Base-by-base conservation (phyloP, 129 eudicot species). In the Mikania micrantha region DNA sequence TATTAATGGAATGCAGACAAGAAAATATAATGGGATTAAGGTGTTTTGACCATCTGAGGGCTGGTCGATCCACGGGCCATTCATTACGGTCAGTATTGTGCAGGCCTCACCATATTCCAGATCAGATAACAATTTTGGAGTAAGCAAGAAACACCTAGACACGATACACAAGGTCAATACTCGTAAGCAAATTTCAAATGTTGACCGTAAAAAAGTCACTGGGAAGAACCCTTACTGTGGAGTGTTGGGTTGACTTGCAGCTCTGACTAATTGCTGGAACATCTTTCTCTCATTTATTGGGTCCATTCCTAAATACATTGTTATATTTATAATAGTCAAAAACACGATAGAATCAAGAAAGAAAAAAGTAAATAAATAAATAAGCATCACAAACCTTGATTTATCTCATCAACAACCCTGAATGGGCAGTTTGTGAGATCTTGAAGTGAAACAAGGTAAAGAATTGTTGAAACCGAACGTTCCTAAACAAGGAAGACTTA, bases 191-290 rank as follows among this genome's bases (percentile, higher is more conserved):
- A 10, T 16, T 42, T 64, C 41, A 63, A n/a, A 20, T 1, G 5
- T 64, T 53, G 42, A 59, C 15, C 38, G 29, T 53, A 20, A 17
- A 9, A 47, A 42, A 13, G 60, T 9, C 36, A 36, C 59, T 41
- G 9, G 17, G 47, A 82, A 47, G 31, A 60, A 16, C 70, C 52
- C 86, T 86, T 82, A 93, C 99, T 94, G 99, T 59, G 99, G 99
- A 35, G 99, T 94, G 71, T 89, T 89, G 1, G 79, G 90, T 75
- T 87, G 92, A 75, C 95, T 94, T 64, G 99, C 88, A 60, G 97
- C 97, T 81, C 93, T 85, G 73, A 94, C 97, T 65, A 94, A 85
- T 47, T 94, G 99, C 74, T 89, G 97, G 74, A 94, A 94, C 99
- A 94, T 94, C 73, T 90, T 94, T 70, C 99, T 83, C 66, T 94